Percentiles rank a stretch among this genome's conserved stretches.
Evolutionary conservation across 352 stramenopile species (phyloP).

Genomic region (Pythium utonaiense): DNA sequence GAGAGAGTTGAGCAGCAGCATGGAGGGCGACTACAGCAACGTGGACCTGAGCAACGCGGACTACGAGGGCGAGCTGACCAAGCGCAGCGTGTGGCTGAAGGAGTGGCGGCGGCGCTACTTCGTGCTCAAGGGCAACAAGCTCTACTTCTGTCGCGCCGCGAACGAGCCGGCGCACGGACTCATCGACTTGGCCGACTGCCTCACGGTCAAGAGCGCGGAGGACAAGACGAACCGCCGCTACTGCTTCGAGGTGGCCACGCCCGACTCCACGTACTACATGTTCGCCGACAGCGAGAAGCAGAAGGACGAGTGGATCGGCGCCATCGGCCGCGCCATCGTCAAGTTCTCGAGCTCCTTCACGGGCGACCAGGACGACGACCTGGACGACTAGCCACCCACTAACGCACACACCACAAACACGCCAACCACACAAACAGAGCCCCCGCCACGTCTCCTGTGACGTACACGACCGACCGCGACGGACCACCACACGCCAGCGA

Average conservation of each 20-base stretch:
- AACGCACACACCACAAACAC: not conserved
- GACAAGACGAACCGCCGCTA: constrained; percentile 92
- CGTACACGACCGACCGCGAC: too few relatives aligned
- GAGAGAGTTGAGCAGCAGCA: constrained; percentile 4
- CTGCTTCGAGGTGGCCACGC: constrained; percentile 89
- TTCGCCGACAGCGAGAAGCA: constrained; percentile 90
- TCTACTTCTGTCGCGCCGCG: constrained; percentile 84
- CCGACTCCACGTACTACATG: constrained; percentile 90
- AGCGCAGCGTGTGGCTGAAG: constrained; percentile 91
- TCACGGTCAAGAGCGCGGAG: constrained; percentile 89
- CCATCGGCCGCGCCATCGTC: constrained; percentile 96
- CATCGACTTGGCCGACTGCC: constrained; percentile 87
- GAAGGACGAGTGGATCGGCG: constrained; percentile 93
- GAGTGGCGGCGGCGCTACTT: constrained; percentile 90
- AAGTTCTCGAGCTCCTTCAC: constrained; percentile 96
- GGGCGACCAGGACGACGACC: constrained; percentile 83
- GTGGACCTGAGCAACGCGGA: constrained; percentile 78
- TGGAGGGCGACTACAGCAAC: constrained; percentile 75
- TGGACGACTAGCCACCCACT: constrained; percentile 21
- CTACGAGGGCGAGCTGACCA: constrained; percentile 87
- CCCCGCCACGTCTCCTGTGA: too few relatives aligned
- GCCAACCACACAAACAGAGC: too few relatives aligned
- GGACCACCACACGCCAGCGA: too few relatives aligned
- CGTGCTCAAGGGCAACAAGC: constrained; percentile 89
- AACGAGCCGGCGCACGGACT: constrained; percentile 79